Evolutionary conservation across 2,329 filamentous ascomycete species (phyloP).

Genomic region (Sphaerostilbella broomeana): DNA sequence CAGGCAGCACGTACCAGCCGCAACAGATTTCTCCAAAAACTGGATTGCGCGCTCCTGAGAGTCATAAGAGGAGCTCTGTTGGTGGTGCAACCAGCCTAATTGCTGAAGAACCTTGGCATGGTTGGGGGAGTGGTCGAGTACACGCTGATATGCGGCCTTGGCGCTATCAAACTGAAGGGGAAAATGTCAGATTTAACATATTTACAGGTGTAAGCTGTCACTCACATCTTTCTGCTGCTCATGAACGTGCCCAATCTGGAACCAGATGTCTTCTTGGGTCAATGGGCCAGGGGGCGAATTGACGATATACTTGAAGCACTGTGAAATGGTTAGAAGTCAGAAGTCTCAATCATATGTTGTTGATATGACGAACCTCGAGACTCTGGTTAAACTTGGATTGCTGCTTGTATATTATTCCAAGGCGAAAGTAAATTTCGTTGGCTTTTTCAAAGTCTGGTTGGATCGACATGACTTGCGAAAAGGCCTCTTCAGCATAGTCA

Average conservation of each 20-base stretch:
- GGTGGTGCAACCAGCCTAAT: slow-evolving; percentile 94
- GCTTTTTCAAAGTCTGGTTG: slow-evolving; percentile 96
- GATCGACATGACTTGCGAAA: slow-evolving; percentile 98
- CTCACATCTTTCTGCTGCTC: slow-evolving; percentile 97
- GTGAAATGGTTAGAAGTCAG: not conserved
- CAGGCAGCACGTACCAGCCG: slow-evolving; percentile 60
- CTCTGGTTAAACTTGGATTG: slow-evolving; percentile 90
- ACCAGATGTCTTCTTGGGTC: slow-evolving; percentile 98
- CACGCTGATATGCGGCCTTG: slow-evolving; percentile 85
- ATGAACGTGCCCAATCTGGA: slow-evolving; percentile 97
- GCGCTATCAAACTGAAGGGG: slow-evolving; percentile 76
- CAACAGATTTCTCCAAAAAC: slow-evolving; percentile 93
- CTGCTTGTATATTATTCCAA: slow-evolving; percentile 99
- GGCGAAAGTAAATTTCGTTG: slow-evolving; percentile 96
- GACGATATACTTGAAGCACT: slow-evolving; percentile 99
- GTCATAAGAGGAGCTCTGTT: slow-evolving; percentile 83
- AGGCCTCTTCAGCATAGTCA: slow-evolving; percentile 95
- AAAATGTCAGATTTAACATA: too few species aligned
- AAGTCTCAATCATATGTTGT: not conserved
- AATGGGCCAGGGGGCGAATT: slow-evolving; percentile 84
- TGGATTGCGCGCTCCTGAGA: slow-evolving; percentile 96
- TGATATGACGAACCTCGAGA: slow-evolving; percentile 63
- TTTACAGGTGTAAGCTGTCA: slow-evolving; percentile 18
- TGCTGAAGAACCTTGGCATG: slow-evolving; percentile 98
- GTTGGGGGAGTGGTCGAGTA: slow-evolving; percentile 88